phyloP scores from a whole-genome alignment of 2,329 filamentous ascomycete species.

The Orbilia javanica region DNA sequence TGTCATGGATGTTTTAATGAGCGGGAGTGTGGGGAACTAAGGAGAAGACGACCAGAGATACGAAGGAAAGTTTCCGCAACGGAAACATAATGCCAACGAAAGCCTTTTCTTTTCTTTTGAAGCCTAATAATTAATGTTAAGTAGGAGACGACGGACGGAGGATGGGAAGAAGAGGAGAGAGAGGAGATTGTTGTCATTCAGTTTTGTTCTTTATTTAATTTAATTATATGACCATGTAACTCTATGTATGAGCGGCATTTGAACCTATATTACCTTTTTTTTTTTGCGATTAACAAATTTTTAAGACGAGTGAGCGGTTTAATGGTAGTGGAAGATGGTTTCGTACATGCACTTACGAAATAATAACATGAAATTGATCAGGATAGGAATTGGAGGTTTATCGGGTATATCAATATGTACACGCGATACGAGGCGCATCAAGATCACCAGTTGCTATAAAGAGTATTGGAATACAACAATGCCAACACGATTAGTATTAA shows the following conservation, averaged over 20 bases:
- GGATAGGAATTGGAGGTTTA: not conserved
- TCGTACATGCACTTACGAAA: not conserved
- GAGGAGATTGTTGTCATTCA: not conserved
- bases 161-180: not conserved
- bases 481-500: conserved; percentile 58
- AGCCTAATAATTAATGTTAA: conserved; percentile 6
- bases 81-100: not conserved
- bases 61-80: not conserved
- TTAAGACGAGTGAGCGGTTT: conserved; percentile 20
- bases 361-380: not conserved
- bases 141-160: too few species aligned
- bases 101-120: not conserved
- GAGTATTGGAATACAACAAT: not conserved
- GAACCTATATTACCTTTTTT: not conserved
- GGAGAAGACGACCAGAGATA: too few species aligned
- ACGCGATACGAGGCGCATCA: too few species aligned
- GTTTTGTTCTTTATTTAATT: not conserved
- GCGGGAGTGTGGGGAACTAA: not conserved
- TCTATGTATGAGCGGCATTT: conserved; percentile 7
- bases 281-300: not conserved
- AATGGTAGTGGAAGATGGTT: not conserved
- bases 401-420: too few species aligned
- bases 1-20: conserved; percentile 42
- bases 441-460: too few species aligned
- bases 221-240: conserved; percentile 4